These are phyloP conservation scores for Phlegmacium glaucopus DNA, from an alignment of 768 basidiomycete genomes.

Conservation along the genomic window DNA sequence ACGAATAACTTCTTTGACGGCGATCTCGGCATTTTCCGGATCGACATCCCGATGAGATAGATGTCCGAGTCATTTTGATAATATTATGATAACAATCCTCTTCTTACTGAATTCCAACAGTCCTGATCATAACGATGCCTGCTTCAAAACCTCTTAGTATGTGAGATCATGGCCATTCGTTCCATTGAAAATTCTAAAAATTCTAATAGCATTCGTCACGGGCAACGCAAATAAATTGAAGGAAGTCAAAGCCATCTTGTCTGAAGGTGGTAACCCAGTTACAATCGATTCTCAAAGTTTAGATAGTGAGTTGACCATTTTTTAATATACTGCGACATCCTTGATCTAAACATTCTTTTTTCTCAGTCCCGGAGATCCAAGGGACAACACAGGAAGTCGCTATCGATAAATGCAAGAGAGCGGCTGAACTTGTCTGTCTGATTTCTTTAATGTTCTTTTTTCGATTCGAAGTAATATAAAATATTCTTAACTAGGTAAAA, in stretches of 20 bases:
- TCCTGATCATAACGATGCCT: background rate
- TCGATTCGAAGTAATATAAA: background rate
- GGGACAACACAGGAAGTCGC: conserved; percentile 92
- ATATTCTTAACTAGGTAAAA: conserved; percentile 29
- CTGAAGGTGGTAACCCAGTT: conserved; percentile 58
- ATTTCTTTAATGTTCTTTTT: background rate
- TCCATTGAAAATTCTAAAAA: background rate
- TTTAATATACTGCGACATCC: background rate
- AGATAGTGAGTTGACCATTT: conserved; percentile 55
- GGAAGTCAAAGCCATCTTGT: conserved; percentile 85
- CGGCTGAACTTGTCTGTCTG: conserved; percentile 69
- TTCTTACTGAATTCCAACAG: no score
- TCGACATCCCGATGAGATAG: background rate
- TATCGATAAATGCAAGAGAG: conserved; percentile 77
- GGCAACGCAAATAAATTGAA: conserved; percentile 91
- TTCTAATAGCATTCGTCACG: conserved; percentile 78
- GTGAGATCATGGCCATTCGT: no score
- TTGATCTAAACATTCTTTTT: conserved; percentile 1
- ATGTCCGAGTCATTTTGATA: no score
- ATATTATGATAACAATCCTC: no score
- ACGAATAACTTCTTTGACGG: no score
- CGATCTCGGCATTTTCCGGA: background rate
- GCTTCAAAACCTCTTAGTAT: background rate
- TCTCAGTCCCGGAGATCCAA: conserved; percentile 87
- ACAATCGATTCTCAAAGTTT: conserved; percentile 75